These are phyloP conservation scores for Fremontodendron californicum DNA, from an alignment of 345 rosid species.

Conservation along the genomic window DNA sequence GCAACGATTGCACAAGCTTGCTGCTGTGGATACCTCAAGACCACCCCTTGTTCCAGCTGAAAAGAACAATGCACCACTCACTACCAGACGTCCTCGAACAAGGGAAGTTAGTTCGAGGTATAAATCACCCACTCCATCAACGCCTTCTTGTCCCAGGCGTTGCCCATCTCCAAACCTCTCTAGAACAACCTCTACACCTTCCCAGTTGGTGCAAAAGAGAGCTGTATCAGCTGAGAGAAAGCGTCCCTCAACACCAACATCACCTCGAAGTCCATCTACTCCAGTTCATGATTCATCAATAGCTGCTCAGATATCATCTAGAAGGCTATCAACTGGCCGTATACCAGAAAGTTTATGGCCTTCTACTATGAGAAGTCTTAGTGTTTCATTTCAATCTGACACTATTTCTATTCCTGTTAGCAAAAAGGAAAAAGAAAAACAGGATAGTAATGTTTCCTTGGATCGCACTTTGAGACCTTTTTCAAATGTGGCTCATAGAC, in stretches of 20 bases:
- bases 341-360: constrained; percentile 96
- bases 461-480: constrained; percentile 84
- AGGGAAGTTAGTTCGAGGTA: constrained; percentile 77
- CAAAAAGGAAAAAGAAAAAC: constrained; percentile 90
- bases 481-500: constrained; percentile 71
- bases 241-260: constrained; percentile 75
- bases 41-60: constrained; percentile 64
- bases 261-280: constrained; percentile 59
- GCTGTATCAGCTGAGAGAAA: constrained; percentile 83
- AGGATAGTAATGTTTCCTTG: constrained; percentile 38
- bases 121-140: constrained; percentile 68
- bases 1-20: constrained; percentile 42
- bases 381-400: constrained; percentile 92
- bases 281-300: constrained; percentile 64
- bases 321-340: constrained; percentile 61
- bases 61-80: constrained; percentile 55
- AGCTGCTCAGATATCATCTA: constrained; percentile 46
- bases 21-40: constrained; percentile 50
- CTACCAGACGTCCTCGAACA: constrained; percentile 55
- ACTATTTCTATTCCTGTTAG: constrained; percentile 70
- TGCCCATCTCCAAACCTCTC: constrained; percentile 68
- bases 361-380: constrained; percentile 97
- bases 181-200: constrained; percentile 44
- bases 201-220: constrained; percentile 61
- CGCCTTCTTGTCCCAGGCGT: constrained; percentile 48